These are phyloP conservation scores for Lactarius evosmus DNA, from an alignment of 768 basidiomycete species.

Conservation along the genomic window DNA sequence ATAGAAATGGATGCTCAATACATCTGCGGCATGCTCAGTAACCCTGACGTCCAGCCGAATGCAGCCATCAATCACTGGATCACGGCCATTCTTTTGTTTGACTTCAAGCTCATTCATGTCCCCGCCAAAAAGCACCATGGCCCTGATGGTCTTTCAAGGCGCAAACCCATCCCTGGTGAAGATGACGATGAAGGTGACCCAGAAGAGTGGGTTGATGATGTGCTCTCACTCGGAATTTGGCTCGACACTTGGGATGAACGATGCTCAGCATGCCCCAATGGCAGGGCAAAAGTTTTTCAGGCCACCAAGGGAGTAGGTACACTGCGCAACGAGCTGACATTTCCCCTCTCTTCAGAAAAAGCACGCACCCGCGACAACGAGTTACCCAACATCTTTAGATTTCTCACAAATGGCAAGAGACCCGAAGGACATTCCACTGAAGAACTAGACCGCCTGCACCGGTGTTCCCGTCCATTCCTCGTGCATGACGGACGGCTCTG, in stretches of 20 bases:
- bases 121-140: constrained; percentile 30
- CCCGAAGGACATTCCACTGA: too few species aligned
- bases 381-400: too few species aligned
- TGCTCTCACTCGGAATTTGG: neutral
- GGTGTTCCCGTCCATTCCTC: neutral
- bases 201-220: neutral
- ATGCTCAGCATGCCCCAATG: too few species aligned
- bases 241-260: too few species aligned
- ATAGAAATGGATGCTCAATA: constrained; percentile 37
- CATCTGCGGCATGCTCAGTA: neutral
- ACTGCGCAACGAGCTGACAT: too few species aligned
- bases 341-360: too few species aligned
- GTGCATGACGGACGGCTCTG: constrained; percentile 12
- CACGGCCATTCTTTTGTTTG: constrained; percentile 38
- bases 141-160: constrained; percentile 36
- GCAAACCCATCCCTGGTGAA: neutral
- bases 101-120: constrained; percentile 40
- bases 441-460: too few species aligned
- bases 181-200: neutral
- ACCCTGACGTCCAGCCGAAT: constrained; percentile 33
- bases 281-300: too few species aligned
- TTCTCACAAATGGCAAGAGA: too few species aligned
- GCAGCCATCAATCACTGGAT: constrained; percentile 40
- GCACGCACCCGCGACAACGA: too few species aligned
- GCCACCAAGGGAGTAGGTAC: too few species aligned